Evolutionary conservation across 352 stramenopile genomes (phyloP).

Genomic region (Phytophthora crassamura): DNA sequence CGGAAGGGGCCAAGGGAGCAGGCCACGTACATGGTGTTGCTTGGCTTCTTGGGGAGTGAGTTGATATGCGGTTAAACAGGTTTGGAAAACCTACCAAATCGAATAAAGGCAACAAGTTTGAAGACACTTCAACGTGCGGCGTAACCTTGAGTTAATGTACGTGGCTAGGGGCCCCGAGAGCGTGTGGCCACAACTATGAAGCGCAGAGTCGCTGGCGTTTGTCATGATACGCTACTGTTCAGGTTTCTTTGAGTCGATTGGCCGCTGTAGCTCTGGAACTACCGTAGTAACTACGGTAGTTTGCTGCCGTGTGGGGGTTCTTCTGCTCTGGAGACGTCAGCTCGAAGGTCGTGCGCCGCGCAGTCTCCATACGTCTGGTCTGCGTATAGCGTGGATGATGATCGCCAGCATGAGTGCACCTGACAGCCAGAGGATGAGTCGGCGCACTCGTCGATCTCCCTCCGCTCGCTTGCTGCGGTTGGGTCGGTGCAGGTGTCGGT

Average conservation of each 20-base stretch:
- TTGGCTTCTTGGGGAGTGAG: neutral
- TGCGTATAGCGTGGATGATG: conserved; percentile 27
- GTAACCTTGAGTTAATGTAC: too few relatives aligned
- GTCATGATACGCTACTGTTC: too few relatives aligned
- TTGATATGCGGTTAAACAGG: too few relatives aligned
- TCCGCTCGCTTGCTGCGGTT: conserved; percentile 17
- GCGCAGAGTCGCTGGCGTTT: too few relatives aligned
- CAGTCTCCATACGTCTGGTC: conserved; percentile 12
- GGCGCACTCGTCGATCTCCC: conserved; percentile 7
- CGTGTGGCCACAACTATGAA: too few relatives aligned
- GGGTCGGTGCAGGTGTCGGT: conserved; percentile 25
- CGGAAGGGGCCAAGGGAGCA: neutral
- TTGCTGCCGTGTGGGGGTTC: neutral
- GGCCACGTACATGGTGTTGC: conserved; percentile 21
- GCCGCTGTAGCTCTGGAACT: too few relatives aligned
- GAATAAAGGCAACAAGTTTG: conserved; percentile 3
- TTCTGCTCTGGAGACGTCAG: neutral
- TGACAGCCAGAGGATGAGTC: conserved; percentile 18
- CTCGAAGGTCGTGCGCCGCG: conserved; percentile 6
- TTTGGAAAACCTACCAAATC: too few relatives aligned
- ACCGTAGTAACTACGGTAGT: neutral
- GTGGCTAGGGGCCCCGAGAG: too few relatives aligned
- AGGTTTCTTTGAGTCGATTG: too few relatives aligned
- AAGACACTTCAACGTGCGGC: too few relatives aligned
- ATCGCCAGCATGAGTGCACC: conserved; percentile 27